These are phyloP conservation scores for Hsuehochloa calcarea DNA, from an alignment of 176 grass and related monocot species.

Conservation along the genomic window DNA sequence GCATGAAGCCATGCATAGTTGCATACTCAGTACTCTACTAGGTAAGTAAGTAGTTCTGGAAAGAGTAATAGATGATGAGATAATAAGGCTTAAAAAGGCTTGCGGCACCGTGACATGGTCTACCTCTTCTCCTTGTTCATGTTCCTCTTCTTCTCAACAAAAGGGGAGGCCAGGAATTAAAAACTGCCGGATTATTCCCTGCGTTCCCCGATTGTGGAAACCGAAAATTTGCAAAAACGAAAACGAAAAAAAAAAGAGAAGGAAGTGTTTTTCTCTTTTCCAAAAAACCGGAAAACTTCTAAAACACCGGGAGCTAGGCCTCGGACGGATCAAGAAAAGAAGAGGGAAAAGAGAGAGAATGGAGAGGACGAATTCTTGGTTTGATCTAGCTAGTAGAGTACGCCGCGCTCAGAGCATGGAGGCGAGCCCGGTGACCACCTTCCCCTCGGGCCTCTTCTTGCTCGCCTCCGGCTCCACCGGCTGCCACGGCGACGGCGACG, in stretches of 20 bases:
- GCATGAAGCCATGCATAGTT: too few species aligned
- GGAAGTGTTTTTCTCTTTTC: constrained; percentile 18
- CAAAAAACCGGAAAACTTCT: constrained; percentile 35
- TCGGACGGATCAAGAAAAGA: constrained; percentile 32
- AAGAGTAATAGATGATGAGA: too few species aligned
- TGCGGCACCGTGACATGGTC: neutral
- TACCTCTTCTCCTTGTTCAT: neutral
- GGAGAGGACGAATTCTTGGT: neutral
- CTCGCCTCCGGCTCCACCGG: constrained; percentile 4
- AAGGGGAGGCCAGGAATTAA: constrained; percentile 18
- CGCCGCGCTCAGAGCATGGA: constrained; percentile 46
- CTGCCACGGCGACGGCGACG: constrained; percentile 7
- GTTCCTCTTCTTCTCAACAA: neutral
- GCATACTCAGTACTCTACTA: too few species aligned
- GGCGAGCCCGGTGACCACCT: constrained; percentile 55
- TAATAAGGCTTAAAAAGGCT: neutral
- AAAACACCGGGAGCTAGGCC: constrained; percentile 36
- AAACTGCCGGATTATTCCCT: constrained; percentile 18
- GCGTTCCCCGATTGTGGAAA: constrained; percentile 29
- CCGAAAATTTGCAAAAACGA: neutral
- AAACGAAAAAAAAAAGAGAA: neutral
- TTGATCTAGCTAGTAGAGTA: constrained; percentile 6
- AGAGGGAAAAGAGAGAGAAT: neutral
- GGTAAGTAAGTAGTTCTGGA: too few species aligned
- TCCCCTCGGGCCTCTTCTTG: constrained; percentile 11